Evolutionary conservation across 495 filamentous ascomycete genomes (phyloP), one percentile per base, ranked within the genome.

Genomic region (Wilcoxina mikolae): DNA sequence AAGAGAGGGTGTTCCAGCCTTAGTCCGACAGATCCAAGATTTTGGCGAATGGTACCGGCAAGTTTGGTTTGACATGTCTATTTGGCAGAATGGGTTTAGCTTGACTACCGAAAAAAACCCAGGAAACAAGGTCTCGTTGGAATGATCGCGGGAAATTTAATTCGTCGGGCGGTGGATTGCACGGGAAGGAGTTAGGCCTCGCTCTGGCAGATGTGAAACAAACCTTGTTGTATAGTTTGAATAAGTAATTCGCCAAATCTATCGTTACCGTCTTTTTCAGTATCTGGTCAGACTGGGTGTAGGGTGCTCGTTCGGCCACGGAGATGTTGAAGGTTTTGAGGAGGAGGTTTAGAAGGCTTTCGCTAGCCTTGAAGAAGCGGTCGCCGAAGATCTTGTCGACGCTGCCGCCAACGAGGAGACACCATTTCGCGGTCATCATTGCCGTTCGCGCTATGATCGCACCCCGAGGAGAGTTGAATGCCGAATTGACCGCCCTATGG

Each of bases 321-420:
- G 46, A 27, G 25, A 49, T 27, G 12, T 49, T 49, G 46, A 49
- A 49, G 46, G 46, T 49, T 23, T 25, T 22, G 23, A 49, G 46
- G 25, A 49, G 24, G 10, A 23, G 24, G 25, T 49, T 49, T 3
- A 49, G 23, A 2, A 49, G 23, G 25, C 25, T 29, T 29, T 49
- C 12, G 25, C 46, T 28, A 25, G 46, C 27, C 25, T 49, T 49
- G 23, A 10, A 15, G 24, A 11, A 15, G 15, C 11, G 24, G 12
- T 49, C 46, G 25, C 25, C 25, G 22, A 12, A 10, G 7, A 49
- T 27, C 27, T 29, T 27, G 46, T 49, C 46, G 46, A 49, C 20
- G 25, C 7, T 9, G 10, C 12, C 12, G 23, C 10, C 46, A 25
- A 29, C 25, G 9, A 27, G 22, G 12, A 27, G 3, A 27, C 23